Evolutionary conservation across 495 filamentous ascomycete genomes (phyloP).

Genomic region (Xylaria acuta): DNA sequence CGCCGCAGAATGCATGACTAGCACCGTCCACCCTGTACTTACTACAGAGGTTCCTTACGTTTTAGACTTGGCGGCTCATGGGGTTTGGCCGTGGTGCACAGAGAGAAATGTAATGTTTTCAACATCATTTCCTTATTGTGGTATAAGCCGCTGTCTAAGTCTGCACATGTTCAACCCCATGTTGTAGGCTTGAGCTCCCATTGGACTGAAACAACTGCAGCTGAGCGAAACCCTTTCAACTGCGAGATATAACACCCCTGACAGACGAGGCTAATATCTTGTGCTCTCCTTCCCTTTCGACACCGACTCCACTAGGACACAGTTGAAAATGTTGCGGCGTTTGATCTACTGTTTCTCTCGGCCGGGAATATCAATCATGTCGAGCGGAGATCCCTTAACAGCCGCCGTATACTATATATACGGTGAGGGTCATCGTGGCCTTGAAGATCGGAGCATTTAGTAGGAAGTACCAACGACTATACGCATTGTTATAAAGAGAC

Average conservation of each 20-base stretch:
- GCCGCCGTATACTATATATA: constrained; percentile 7
- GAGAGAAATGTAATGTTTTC: neutral
- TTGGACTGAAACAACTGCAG: constrained; percentile 13
- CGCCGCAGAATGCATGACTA: constrained; percentile 8
- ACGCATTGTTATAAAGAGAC: constrained; percentile 8
- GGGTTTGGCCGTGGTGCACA: neutral
- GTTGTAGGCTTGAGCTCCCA: neutral
- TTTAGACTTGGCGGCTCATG: neutral
- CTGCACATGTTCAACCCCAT: neutral
- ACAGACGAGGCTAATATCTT: neutral
- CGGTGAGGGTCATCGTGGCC: neutral
- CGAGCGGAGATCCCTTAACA: constrained; percentile 10
- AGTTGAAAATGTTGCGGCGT: constrained; percentile 7
- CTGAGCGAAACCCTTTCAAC: neutral
- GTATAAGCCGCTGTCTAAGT: neutral
- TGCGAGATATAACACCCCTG: constrained; percentile 15
- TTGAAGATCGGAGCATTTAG: neutral
- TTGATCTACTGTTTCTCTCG: constrained; percentile 20
- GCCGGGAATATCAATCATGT: constrained; percentile 2
- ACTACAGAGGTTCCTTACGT: neutral
- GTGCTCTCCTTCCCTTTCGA: constrained; percentile 13
- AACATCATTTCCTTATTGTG: neutral
- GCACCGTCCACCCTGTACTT: constrained; percentile 4
- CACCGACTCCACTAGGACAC: constrained; percentile 10
- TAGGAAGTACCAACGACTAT: neutral